Evolutionary conservation across 495 filamentous ascomycete genomes (phyloP), one percentile per base, ranked within the genome.

Genomic region (Corynascus novoguineensis): DNA sequence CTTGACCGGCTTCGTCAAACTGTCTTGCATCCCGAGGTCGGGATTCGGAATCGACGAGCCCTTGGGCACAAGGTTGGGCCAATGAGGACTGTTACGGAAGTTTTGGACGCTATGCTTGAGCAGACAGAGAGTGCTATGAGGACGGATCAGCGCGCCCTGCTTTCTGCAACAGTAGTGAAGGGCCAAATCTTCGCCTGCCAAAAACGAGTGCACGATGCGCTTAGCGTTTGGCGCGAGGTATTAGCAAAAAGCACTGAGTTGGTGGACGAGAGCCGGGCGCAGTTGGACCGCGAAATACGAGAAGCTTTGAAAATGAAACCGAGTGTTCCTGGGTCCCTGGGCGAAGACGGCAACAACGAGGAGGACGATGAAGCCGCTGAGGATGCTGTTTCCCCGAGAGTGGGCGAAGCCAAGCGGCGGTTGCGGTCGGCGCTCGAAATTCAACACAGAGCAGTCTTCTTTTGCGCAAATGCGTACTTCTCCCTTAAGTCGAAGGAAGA

Each of bases 91-190:
- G 85, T 96, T 6, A 78, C 81, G 15, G 86, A 97, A 64, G 90
- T 96, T 2, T 73, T 97, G 22, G 83, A 88, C 38, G 83, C 85
- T 4, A 96, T 97, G 92, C 84, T 96, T 55, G 91, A 96, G 24
- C 81, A 89, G 54, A 88, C 84, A 14, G 85, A 90, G 27, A 71
- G 73, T 19, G 60, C 71, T 3, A 79, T 88, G 19, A 77, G 83
- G 25, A 68, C 79, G 0, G 85, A 93, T 50, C 84, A 95, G 62
- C 80, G 91, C 22, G 65, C 69, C 9, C 71, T 85, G 14, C 74
- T 95, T 0, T 64, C 80, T 1, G 76, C 77, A 10, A 83, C 82
- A 58, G 64, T 95, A 19, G 72, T 77, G 6, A 76, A 82, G 29
- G 92, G 89, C 3, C 92, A 95, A 60, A 68, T 96, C 7, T 68